These are phyloP conservation scores for Hypoxylon cercidicola DNA, from an alignment of 495 filamentous ascomycete species.

Conservation along the genomic window DNA sequence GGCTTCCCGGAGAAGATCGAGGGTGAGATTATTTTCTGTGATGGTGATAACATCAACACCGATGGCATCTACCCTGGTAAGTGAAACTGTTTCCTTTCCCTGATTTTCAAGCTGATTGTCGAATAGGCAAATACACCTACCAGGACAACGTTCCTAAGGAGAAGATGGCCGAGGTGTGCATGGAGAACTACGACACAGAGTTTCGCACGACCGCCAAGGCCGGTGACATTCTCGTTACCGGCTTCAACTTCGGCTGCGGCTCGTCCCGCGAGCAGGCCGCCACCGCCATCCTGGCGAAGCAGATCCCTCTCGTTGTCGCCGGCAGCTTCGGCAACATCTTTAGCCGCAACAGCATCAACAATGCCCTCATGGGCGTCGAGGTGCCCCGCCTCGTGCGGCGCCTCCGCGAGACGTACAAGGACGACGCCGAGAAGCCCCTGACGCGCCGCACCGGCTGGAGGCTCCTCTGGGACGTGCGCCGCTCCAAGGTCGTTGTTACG, in stretches of 20 bases:
- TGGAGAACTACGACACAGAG: slow-evolving; percentile 87
- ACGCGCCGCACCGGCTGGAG: slow-evolving; percentile 92
- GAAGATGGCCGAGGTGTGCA: slow-evolving; percentile 87
- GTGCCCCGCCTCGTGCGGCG: slow-evolving; percentile 76
- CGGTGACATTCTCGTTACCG: slow-evolving; percentile 83
- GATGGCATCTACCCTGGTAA: slow-evolving; percentile 85
- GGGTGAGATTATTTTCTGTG: slow-evolving; percentile 77
- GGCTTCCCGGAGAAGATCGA: slow-evolving; percentile 73
- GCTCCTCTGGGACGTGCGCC: slow-evolving; percentile 83
- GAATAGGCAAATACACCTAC: slow-evolving; percentile 93
- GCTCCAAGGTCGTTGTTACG: slow-evolving; percentile 72
- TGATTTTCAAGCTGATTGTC: no score
- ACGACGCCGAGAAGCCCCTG: slow-evolving; percentile 61
- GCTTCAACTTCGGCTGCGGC: slow-evolving; percentile 93
- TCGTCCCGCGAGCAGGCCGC: slow-evolving; percentile 84
- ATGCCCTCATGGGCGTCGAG: slow-evolving; percentile 86
- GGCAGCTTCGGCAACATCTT: slow-evolving; percentile 94
- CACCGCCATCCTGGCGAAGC: slow-evolving; percentile 85
- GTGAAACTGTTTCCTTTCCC: no score
- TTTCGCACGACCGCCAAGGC: slow-evolving; percentile 69
- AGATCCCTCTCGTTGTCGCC: slow-evolving; percentile 84
- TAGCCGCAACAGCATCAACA: slow-evolving; percentile 89
- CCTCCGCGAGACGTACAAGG: slow-evolving; percentile 71
- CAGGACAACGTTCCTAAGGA: slow-evolving; percentile 80
- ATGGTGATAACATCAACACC: slow-evolving; percentile 79